These are phyloP conservation scores for Colletotrichum tamarilloi DNA, from an alignment of 2,329 filamentous ascomycete genomes.

Conservation along the genomic window DNA sequence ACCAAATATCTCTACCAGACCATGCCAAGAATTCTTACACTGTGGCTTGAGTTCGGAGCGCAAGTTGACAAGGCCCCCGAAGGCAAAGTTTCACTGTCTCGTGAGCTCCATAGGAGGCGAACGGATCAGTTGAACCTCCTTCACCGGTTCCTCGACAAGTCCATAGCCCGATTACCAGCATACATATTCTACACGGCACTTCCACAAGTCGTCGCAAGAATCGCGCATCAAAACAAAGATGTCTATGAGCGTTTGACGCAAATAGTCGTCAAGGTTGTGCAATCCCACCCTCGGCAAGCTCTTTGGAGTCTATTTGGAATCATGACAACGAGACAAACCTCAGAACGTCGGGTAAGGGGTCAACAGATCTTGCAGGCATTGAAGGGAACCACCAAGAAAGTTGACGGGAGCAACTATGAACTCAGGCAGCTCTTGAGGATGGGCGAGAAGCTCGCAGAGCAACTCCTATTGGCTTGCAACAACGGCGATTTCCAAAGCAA, in stretches of 20 bases:
- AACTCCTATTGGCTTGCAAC: constrained; percentile 83
- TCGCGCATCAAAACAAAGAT: constrained; percentile 83
- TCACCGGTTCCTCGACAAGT: constrained; percentile 82
- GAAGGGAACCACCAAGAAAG: constrained; percentile 59
- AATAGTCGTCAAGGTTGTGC: constrained; percentile 89
- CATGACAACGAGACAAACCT: constrained; percentile 79
- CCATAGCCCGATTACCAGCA: constrained; percentile 76
- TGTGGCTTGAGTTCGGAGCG: constrained; percentile 93
- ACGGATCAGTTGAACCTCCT: constrained; percentile 75
- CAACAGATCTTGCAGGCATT: constrained; percentile 63
- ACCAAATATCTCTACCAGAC: constrained; percentile 98
- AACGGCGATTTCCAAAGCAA: constrained; percentile 78
- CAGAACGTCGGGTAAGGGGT: constrained; percentile 70
- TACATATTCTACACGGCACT: constrained; percentile 86
- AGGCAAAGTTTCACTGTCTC: constrained; percentile 63
- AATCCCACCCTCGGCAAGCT: constrained; percentile 88
- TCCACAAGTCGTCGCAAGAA: constrained; percentile 94
- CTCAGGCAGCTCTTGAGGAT: constrained; percentile 78
- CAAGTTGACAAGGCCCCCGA: constrained; percentile 73
- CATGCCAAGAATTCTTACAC: constrained; percentile 87
- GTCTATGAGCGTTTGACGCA: constrained; percentile 82
- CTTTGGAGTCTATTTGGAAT: constrained; percentile 92
- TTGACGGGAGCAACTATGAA: constrained; percentile 65
- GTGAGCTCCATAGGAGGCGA: constrained; percentile 65
- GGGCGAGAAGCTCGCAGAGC: constrained; percentile 85